Base-by-base conservation (phyloP, 257 asterid genomes). In the Rubia yunnanensis region DNA sequence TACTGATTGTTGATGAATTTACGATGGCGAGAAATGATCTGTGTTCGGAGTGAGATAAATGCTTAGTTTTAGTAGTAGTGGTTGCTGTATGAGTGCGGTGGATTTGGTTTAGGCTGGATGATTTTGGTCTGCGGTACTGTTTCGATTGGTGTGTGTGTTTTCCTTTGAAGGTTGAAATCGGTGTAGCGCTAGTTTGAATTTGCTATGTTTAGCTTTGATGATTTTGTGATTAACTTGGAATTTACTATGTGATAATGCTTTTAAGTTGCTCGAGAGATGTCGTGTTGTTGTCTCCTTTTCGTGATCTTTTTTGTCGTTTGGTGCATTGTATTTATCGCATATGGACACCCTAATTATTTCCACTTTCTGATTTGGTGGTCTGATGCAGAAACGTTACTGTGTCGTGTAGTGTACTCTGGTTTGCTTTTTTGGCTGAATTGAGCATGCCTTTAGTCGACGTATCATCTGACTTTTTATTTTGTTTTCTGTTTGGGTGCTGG, bases 401-500 rank as follows among this genome's bases (percentile, higher is more conserved):
- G 11, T 20, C 8, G 10, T 9, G 10, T 7, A 5, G 1, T 24
- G 10, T 17, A 20, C 24, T n/a, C 56, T 27, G 6, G 13, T 32
- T 22, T 36, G 27, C 23, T 34, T 18, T 34, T 53, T 1, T 22
- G 28, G 28, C 28, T 13, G 10, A 34, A 35, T 31, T 24, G 18
- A 6, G 13, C 13, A 2, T 70, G 14, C n/a, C 49, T 41, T 44
- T 14, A 13, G 70, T 53, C 13, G 14, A n/a, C 34, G n/a, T 46
- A 52, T 73, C 17, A 30, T 27, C 38, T 63, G 41, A 20, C 4
- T 2, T 23, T 15, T 48, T 26, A n/a, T 57, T 27, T 59, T 5
- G 15, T 59, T 59, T 59, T 20, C 20, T 57, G 20, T 57, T 5
- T 50, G 8, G 26, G 56, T 64, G 10, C 50, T 78, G 70, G 48